Evolutionary conservation across 75 land plant genomes (phyloP).

Genomic region (Sequoia sempervirens): DNA sequence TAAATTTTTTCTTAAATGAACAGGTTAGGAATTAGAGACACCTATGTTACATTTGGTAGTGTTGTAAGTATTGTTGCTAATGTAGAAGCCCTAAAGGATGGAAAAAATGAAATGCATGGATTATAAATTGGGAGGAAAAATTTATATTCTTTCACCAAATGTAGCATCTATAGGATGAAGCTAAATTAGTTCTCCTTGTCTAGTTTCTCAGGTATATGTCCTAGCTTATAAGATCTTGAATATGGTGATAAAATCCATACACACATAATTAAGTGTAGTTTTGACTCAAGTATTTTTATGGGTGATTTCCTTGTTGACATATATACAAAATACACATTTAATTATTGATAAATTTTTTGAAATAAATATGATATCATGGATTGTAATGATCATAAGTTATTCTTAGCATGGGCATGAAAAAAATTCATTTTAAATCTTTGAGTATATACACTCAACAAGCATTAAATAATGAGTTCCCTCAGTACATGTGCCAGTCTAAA

Average conservation of each 20-base stretch:
- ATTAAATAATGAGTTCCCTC: conserved; percentile 47
- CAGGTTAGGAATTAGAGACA: conserved; percentile 18
- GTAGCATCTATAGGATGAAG: conserved; percentile 34
- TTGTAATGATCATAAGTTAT: too few species aligned
- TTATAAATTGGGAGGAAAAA: conserved; percentile 36
- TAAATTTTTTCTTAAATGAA: conserved; percentile 44
- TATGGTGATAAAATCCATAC: conserved; percentile 66
- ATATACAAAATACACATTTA: too few species aligned
- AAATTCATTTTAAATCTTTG: conserved; percentile 58
- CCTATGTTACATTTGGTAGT: conserved; percentile 62
- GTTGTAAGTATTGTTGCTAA: conserved; percentile 64
- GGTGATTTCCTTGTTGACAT: too few species aligned
- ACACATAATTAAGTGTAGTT: conserved; percentile 39
- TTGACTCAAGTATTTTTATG: conserved; percentile 52
- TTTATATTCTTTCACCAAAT: conserved; percentile 41
- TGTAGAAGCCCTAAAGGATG: too few species aligned
- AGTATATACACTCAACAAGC: conserved; percentile 44
- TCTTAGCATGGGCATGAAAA: conserved; percentile 43
- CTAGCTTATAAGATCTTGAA: conserved; percentile 35
- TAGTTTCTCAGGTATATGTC: conserved; percentile 56
- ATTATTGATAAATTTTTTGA: too few species aligned
- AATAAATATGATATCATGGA: too few species aligned
- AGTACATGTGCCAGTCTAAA: conserved; percentile 67
- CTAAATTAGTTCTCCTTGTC: conserved; percentile 75
- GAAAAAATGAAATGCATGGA: conserved; percentile 54